phyloP scores from a whole-genome alignment of 768 basidiomycete species.

The Leccinum variicolor region DNA sequence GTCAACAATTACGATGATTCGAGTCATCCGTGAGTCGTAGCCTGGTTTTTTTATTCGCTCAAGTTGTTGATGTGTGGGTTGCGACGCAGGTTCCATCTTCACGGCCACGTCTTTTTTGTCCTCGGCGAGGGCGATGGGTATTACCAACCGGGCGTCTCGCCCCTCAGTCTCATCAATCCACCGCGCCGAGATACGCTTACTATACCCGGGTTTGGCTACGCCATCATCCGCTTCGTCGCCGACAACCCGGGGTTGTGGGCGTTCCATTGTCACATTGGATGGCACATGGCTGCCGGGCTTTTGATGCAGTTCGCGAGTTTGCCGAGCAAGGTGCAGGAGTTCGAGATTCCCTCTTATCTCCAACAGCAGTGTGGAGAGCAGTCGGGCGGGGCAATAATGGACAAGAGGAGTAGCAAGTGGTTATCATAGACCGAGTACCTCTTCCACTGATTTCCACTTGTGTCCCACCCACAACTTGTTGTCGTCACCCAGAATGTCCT shows the following conservation, averaged over 20 bases:
- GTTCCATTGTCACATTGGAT: constrained; percentile 41
- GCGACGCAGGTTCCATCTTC: constrained; percentile 34
- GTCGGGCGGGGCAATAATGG: constrained; percentile 20
- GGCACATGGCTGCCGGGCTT: constrained; percentile 41
- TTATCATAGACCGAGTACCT: constrained; percentile 25
- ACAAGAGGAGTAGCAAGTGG: constrained; percentile 21
- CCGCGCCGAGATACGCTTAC: constrained; percentile 41
- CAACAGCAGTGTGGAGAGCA: constrained; percentile 34
- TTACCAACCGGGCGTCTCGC: constrained; percentile 27
- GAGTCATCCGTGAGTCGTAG: constrained; percentile 28
- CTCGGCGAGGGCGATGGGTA: constrained; percentile 35
- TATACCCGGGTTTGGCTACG: constrained; percentile 37
- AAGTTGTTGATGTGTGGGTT: neutral
- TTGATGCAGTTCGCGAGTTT: constrained; percentile 40
- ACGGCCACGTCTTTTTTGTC: constrained; percentile 35
- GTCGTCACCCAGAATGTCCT: constrained; percentile 29
- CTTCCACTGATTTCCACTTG: constrained; percentile 29
- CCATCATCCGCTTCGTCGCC: constrained; percentile 38
- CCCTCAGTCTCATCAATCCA: constrained; percentile 34
- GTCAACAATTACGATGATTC: constrained; percentile 25
- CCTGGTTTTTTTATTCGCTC: neutral
- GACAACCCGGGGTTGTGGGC: constrained; percentile 47
- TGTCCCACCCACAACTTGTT: constrained; percentile 35
- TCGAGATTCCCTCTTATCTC: constrained; percentile 34
- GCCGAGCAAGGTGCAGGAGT: constrained; percentile 32